Evolutionary conservation across 2,329 filamentous ascomycete genomes (phyloP).

Genomic region (Pestalotiopsis sp.): DNA sequence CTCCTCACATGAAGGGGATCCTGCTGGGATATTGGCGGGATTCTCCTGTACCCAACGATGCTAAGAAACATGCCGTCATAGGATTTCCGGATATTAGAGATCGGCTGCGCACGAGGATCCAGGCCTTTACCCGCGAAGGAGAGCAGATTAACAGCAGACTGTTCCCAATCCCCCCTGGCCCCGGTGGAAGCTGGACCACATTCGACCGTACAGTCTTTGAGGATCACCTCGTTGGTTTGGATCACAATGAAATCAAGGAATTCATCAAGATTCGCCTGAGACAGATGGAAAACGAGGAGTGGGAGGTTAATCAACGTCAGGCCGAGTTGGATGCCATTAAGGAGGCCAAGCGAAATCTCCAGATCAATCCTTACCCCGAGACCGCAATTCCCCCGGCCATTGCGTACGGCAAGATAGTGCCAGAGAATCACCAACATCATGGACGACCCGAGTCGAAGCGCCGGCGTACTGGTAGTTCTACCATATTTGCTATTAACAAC

Average conservation of each 20-base stretch:
- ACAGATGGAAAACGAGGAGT: conserved; percentile 22
- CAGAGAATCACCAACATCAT: conserved; percentile 38
- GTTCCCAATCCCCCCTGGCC: conserved; percentile 52
- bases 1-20: conserved; percentile 43
- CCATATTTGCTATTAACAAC: conserved; percentile 29
- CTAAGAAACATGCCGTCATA: conserved; percentile 57
- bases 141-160: conserved; percentile 44
- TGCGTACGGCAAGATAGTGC: conserved; percentile 51
- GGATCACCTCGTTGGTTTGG: conserved; percentile 53
- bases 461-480: conserved; percentile 42
- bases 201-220: conserved; percentile 62
- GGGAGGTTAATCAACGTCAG: conserved; percentile 38
- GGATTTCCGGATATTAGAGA: conserved; percentile 64
- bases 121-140: conserved; percentile 48
- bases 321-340: conserved; percentile 44
- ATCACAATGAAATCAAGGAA: conserved; percentile 61
- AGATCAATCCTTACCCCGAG: conserved; percentile 43
- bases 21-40: conserved; percentile 62
- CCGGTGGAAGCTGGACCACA: conserved; percentile 64
- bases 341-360: conserved; percentile 46
- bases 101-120: conserved; percentile 59
- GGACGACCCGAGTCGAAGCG: conserved; percentile 45
- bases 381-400: conserved; percentile 43
- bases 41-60: conserved; percentile 48
- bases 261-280: conserved; percentile 58